Conservation (phyloP, 768 basidiomycete genomes). For the Podaxis rugospora region DNA sequence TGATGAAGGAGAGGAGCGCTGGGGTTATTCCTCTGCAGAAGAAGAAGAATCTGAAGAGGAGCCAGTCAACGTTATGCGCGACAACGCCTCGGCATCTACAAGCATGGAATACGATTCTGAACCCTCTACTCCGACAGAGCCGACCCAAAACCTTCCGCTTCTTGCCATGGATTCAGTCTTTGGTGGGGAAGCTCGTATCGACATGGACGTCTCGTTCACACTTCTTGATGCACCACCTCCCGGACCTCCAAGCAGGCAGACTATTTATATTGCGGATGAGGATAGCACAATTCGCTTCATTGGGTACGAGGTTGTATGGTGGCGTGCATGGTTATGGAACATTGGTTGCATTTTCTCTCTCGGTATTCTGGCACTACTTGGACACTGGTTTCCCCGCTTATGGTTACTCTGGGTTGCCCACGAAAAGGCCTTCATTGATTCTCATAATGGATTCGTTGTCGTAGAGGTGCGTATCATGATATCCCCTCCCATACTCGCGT, state of each 20-base stretch:
- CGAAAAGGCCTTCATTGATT: slow-evolving; percentile 78
- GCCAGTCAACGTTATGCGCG: slow-evolving; percentile 28
- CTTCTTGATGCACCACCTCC: slow-evolving; percentile 66
- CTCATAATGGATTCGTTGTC: slow-evolving; percentile 70
- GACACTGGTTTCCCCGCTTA: slow-evolving; percentile 89
- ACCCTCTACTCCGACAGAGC: slow-evolving; percentile 54
- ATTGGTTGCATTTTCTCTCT: slow-evolving; percentile 59
- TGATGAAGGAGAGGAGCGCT: slow-evolving; percentile 68
- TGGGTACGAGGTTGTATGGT: slow-evolving; percentile 68
- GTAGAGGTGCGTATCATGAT: slow-evolving; percentile 67
- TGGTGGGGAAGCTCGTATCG: slow-evolving; percentile 78
- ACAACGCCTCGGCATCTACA: slow-evolving; percentile 43
- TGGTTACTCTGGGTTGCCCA: slow-evolving; percentile 88
- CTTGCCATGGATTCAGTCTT: slow-evolving; percentile 76
- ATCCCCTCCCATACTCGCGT: slow-evolving; percentile 1
- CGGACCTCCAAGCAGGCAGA: slow-evolving; percentile 84
- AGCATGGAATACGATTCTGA: slow-evolving; percentile 73
- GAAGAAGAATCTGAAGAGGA: slow-evolving; percentile 49
- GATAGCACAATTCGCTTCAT: slow-evolving; percentile 85
- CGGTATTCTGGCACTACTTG: slow-evolving; percentile 75
- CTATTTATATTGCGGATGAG: slow-evolving; percentile 83
- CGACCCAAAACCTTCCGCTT: slow-evolving; percentile 53
- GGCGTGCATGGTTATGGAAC: slow-evolving; percentile 70
- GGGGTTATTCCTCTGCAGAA: slow-evolving; percentile 91
- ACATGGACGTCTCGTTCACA: slow-evolving; percentile 67